Conservation (phyloP, 148 eudicot genomes). For the Heliosperma pusillum region DNA sequence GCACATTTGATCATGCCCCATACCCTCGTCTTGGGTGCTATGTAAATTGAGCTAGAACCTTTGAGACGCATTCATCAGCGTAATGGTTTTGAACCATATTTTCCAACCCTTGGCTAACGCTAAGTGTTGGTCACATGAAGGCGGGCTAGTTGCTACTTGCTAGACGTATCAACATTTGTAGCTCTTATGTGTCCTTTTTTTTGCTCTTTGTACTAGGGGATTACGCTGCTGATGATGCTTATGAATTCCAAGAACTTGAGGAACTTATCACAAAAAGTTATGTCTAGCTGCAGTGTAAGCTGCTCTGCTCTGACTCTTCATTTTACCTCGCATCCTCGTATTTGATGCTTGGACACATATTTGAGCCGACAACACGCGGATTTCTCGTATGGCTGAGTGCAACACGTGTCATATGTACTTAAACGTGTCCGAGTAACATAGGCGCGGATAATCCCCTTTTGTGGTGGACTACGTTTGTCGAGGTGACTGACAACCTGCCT, state of each 20-base stretch:
- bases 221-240: constrained; percentile 83
- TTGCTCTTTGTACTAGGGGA: constrained; percentile 44
- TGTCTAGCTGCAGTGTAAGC: constrained; percentile 33
- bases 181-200: not conserved
- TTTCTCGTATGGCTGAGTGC: too few relatives aligned
- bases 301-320: not conserved
- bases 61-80: too few relatives aligned
- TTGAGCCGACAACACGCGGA: too few relatives aligned
- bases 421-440: too few relatives aligned
- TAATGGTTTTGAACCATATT: too few relatives aligned
- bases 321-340: not conserved
- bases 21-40: too few relatives aligned
- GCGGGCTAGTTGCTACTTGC: not conserved
- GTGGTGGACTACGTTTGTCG: not conserved
- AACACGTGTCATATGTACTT: too few relatives aligned
- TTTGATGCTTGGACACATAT: not conserved
- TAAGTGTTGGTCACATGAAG: not conserved
- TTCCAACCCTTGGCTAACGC: too few relatives aligned
- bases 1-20: too few relatives aligned
- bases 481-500: not conserved
- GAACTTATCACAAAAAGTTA: constrained; percentile 65
- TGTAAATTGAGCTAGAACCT: too few relatives aligned
- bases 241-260: constrained; percentile 86
- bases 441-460: not conserved
- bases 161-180: too few relatives aligned